A percentile compares a stretch with the other conserved stretches of the same genome.
Evolutionary conservation across 1,284 basidiomycete genomes (phyloP).

Genomic region (Cutaneotrichosporon curvatum): DNA sequence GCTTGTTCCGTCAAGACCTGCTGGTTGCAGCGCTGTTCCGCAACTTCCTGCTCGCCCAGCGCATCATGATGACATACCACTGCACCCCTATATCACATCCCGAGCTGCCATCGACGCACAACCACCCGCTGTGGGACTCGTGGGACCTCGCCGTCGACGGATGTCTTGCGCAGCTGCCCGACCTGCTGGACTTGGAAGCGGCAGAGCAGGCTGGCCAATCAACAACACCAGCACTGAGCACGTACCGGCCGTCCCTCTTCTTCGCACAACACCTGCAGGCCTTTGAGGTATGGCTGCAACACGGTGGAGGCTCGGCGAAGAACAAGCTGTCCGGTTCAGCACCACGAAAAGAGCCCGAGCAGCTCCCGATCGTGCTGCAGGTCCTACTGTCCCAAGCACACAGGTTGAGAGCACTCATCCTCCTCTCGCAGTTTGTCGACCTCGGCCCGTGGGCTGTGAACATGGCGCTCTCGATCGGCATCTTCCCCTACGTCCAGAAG

Average conservation of each 20-base stretch:
- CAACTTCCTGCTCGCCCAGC: slow-evolving; percentile 92
- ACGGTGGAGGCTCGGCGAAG: slow-evolving; percentile 55
- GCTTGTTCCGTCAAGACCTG: slow-evolving; percentile 90
- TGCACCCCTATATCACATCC: slow-evolving; percentile 95
- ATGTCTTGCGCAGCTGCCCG: slow-evolving; percentile 86
- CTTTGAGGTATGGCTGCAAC: slow-evolving; percentile 96
- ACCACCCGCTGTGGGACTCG: slow-evolving; percentile 89
- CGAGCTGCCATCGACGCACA: slow-evolving; percentile 85
- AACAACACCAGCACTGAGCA: slow-evolving; percentile 36
- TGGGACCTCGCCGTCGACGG: slow-evolving; percentile 98
- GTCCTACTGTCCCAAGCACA: slow-evolving; percentile 95
- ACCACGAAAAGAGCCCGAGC: slow-evolving; percentile 58
- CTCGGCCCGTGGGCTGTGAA: slow-evolving; percentile 98
- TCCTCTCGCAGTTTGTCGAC: slow-evolving; percentile 96
- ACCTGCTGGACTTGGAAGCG: slow-evolving; percentile 60
- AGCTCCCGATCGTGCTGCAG: slow-evolving; percentile 94
- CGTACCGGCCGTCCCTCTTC: slow-evolving; percentile 84
- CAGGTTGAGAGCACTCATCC: slow-evolving; percentile 85
- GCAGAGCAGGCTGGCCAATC: slow-evolving; percentile 41
- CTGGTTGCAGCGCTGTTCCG: slow-evolving; percentile 93
- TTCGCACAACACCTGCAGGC: slow-evolving; percentile 95
- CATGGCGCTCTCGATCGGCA: slow-evolving; percentile 93
- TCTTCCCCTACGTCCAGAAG: slow-evolving; percentile 97
- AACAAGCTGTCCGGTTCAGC: slow-evolving; percentile 11
- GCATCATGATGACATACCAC: slow-evolving; percentile 97